Base-by-base conservation (phyloP, 2,329 filamentous ascomycete genomes). In the Cercospora berteroae region DNA sequence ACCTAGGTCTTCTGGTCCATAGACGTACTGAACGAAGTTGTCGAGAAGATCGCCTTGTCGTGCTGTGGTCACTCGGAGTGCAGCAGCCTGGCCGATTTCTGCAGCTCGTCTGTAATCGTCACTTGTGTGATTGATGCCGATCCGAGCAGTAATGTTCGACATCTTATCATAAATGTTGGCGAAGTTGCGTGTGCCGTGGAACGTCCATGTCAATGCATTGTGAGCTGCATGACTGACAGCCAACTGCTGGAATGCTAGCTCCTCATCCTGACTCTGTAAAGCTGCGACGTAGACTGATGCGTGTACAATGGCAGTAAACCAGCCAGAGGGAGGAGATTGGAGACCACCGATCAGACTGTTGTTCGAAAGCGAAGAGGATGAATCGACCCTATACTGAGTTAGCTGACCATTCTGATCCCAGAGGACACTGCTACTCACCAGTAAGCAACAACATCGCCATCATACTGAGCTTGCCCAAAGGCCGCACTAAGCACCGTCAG, bases 211-310 rank as follows among this genome's bases (percentile, higher is more conserved):
- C 7, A 77, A 70, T 58, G 69, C 63, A 50, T 77, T 71, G 44
- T 77, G 75, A 12, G 75, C 75, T 3, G 74, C 74, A 57, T 76
- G 71, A 16, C 74, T 75, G 25, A 76, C 74, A 36, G 74, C 74
- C 8, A 76, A 66, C 44, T 76, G 74, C 64, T 75, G 74, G 63
- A 74, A 76, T 12, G 71, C 74, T 2, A 75, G 68, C 12, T 70
- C 63, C 36, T 72, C 69, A 25, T 70, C 63, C 8, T 69, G 60
- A 56, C 67, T 69, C 20, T 75, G 56, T 12, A 70, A 65, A 10
- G 74, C 74, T 23, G 73, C 72, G 6, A 72, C 69, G 50, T 74
- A 76, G 25, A 75, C 69, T 6, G 74, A 69, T 12, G 69, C 74
- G 52, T 75, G 74, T 5, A 75, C 71, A 8, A 76, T 70, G 8